Base-by-base conservation (phyloP, 768 basidiomycete species). In the Rhodotorula graminis region DNA sequence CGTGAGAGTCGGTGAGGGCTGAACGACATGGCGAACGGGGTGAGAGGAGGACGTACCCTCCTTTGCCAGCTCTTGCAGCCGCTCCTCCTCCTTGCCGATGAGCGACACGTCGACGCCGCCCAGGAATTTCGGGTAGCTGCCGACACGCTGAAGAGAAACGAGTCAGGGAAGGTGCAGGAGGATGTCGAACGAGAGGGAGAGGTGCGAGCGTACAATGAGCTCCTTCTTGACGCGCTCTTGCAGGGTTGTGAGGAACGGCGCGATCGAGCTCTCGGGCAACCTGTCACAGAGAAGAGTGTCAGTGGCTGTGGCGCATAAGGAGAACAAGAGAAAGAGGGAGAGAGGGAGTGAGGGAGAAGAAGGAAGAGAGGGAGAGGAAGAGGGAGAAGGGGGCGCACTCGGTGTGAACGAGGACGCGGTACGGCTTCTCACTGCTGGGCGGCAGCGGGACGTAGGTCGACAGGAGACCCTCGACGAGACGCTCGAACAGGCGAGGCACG, bases 391-490 rank as follows among this genome's bases (percentile, higher is more conserved):
- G 37, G 37, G 37, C 85, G 73, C 79, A 92, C 90, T 85, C 83
- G 11, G 94, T 95, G 80, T 90, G 93, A 14, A 96, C 85, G 78
- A 94, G 89, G 57, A 91, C 86, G 60, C 93, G 84, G 79, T 85
- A 85, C 0, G 91, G 92, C 69, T 90, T 88, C 77, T 89, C 86
- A 44, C 84, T 82, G 16, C 84, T 83, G 0, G 91, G 90, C 23
- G 93, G 92, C 37, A 97, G 85, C 3, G 91, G 88, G 2, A 97
- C 82, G 80, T 88, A 91, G 16, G 87, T 86, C 23, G 86, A 86
- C 31, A 94, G 47, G 52, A 64, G 16, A 16, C 58, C 58, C 25
- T 73, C 61, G 40, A 71, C 52, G 31, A 73, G 70, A 0, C 69
- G 63, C 57, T 64, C 63, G 21, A 65, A 68, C 5, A 77, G 72